phyloP scores from a whole-genome alignment of 2,329 filamentous ascomycete species.

The Alternaria dauci region DNA sequence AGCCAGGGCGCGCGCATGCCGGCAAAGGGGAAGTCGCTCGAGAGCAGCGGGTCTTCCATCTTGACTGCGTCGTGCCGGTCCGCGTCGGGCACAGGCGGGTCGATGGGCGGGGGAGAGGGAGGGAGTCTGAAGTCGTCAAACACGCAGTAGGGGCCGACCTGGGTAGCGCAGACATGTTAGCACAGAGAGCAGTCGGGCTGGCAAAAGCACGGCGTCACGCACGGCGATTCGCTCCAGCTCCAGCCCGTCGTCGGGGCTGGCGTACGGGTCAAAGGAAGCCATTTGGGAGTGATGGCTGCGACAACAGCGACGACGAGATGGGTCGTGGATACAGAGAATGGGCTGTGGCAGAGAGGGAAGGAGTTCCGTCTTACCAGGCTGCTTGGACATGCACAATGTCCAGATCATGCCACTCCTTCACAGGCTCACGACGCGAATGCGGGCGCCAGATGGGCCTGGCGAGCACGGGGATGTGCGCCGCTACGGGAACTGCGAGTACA shows the following conservation, averaged over 20 bases:
- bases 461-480: constrained; percentile 8
- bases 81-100: constrained; percentile 19
- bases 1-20: constrained; percentile 48
- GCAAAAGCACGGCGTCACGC: constrained; percentile 34
- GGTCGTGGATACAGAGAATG: constrained; percentile 10
- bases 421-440: constrained; percentile 8
- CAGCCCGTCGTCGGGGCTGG: constrained; percentile 45
- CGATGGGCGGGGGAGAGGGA: constrained; percentile 27
- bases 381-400: constrained; percentile 4
- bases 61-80: constrained; percentile 14
- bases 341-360: constrained; percentile 2
- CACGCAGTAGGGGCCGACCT: constrained; percentile 52
- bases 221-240: constrained; percentile 52
- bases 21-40: constrained; percentile 45
- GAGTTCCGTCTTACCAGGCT: constrained; percentile 26
- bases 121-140: constrained; percentile 48
- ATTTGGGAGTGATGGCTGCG: constrained; percentile 18
- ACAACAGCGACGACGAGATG: constrained; percentile 4
- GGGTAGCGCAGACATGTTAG: constrained; percentile 35
- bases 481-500: constrained; percentile 2
- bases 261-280: constrained; percentile 38
- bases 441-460: constrained; percentile 10
- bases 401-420: constrained; percentile 24
- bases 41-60: constrained; percentile 49
- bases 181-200: constrained; percentile 13